Percentiles rank a stretch among this genome's conserved stretches.
These are phyloP conservation scores for Rhodotorula sp. DNA, from an alignment of 1,284 basidiomycete genomes.

Conservation along the genomic window DNA sequence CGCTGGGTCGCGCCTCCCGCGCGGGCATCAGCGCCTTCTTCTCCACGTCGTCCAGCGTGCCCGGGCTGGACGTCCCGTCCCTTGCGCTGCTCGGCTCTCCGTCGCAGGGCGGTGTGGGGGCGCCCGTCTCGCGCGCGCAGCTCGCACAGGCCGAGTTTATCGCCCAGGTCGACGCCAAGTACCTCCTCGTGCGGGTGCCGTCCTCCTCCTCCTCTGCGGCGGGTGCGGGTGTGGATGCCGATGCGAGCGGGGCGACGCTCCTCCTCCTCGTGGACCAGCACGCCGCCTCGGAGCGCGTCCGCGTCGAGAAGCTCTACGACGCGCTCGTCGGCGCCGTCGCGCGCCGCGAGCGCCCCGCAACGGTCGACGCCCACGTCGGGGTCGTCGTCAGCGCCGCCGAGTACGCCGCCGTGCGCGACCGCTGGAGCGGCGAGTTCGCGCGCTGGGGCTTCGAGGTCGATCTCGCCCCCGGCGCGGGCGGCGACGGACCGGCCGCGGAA, in stretches of 20 bases:
- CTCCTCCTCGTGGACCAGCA: slow-evolving; percentile 90
- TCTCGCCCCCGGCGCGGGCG: not conserved
- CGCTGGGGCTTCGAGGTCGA: slow-evolving; percentile 26
- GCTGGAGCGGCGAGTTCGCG: slow-evolving; percentile 58
- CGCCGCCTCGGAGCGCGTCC: slow-evolving; percentile 87
- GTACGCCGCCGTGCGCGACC: slow-evolving; percentile 44
- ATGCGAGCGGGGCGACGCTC: slow-evolving; percentile 51
- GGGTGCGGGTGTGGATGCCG: not conserved
- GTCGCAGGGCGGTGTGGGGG: not conserved
- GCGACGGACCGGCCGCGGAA: no score
- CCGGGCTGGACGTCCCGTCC: not conserved
- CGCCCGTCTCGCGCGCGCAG: slow-evolving; percentile 14
- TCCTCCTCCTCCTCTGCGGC: not conserved
- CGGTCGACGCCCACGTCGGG: not conserved
- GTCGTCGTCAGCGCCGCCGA: slow-evolving; percentile 44
- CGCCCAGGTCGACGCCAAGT: slow-evolving; percentile 84
- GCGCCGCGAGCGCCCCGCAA: slow-evolving; percentile 51
- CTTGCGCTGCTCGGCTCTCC: not conserved
- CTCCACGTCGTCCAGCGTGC: not conserved
- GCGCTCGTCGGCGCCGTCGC: slow-evolving; percentile 66
- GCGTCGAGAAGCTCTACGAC: slow-evolving; percentile 76
- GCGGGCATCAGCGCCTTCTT: slow-evolving; percentile 2
- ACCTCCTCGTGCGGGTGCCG: slow-evolving; percentile 65
- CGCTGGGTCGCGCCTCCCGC: not conserved
- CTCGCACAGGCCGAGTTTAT: slow-evolving; percentile 56